Evolutionary conservation across 1,284 basidiomycete species (phyloP).

Genomic region (Leccinum cinnamomeum): DNA sequence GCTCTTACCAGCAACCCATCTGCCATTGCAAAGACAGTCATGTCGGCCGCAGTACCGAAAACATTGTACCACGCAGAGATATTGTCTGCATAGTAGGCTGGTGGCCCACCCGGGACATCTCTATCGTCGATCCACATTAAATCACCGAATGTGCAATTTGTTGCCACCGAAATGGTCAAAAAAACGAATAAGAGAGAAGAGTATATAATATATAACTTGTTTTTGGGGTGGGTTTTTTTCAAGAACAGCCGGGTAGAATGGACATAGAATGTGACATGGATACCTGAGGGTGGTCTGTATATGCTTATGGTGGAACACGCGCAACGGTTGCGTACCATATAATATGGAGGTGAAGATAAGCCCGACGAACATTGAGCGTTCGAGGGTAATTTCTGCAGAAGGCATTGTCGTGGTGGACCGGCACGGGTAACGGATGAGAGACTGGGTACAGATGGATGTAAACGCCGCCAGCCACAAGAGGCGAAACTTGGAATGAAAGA

Average conservation of each 20-base stretch:
- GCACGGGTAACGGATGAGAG: too few relatives aligned
- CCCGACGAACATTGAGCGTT: background rate
- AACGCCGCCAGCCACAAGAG: too few relatives aligned
- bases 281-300: background rate
- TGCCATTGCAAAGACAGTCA: slow-evolving; percentile 4
- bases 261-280: slow-evolving; percentile 1
- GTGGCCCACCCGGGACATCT: slow-evolving; percentile 2
- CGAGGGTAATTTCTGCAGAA: too few relatives aligned
- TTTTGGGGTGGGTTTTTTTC: background rate
- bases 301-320: background rate
- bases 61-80: slow-evolving; percentile 7
- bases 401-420: too few relatives aligned
- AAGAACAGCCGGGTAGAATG: slow-evolving; percentile 2
- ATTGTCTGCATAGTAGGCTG: background rate
- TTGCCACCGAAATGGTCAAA: slow-evolving; percentile 4
- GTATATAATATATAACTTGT: slow-evolving; percentile 4
- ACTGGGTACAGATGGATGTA: too few relatives aligned
- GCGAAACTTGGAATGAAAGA: too few relatives aligned
- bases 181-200: slow-evolving; percentile 3
- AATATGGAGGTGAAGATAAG: slow-evolving; percentile 1
- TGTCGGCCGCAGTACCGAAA: slow-evolving; percentile 2
- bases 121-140: slow-evolving; percentile 8
- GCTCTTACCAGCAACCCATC: slow-evolving; percentile 5
- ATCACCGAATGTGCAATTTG: slow-evolving; percentile 6
- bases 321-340: background rate